A percentile compares a stretch with the other conserved stretches of the same genome.
These are phyloP conservation scores for Hypoxylon sp. DNA, from an alignment of 2,329 filamentous ascomycete species.

Conservation along the genomic window DNA sequence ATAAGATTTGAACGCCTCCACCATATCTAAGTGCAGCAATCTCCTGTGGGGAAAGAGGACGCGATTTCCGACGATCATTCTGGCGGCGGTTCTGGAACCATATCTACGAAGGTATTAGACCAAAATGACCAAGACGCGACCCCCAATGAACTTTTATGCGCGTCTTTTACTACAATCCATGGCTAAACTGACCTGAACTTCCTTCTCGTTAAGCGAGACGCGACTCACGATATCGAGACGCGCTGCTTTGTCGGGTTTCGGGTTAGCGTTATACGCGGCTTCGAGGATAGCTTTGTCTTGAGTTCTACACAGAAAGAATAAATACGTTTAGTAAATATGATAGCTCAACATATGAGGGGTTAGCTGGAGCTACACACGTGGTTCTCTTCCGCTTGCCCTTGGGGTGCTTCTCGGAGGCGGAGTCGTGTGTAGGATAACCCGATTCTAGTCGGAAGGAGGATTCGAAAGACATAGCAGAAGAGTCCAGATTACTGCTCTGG, in stretches of 20 bases:
- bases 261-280: slow-evolving; percentile 84
- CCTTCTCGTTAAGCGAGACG: slow-evolving; percentile 92
- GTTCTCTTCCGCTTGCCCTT: slow-evolving; percentile 75
- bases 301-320: slow-evolving; percentile 67
- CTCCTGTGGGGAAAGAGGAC: slow-evolving; percentile 84
- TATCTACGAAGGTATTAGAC: slow-evolving; percentile 72
- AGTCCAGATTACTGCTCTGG: slow-evolving; percentile 52
- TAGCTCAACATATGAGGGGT: slow-evolving; percentile 9
- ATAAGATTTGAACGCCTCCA: slow-evolving; percentile 65
- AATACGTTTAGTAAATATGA: slow-evolving; percentile 24
- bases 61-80: slow-evolving; percentile 90
- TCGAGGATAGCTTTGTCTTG: slow-evolving; percentile 93
- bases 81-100: slow-evolving; percentile 98
- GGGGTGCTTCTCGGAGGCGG: slow-evolving; percentile 62
- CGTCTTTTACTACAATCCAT: slow-evolving; percentile 18
- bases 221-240: slow-evolving; percentile 87
- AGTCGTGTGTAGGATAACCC: slow-evolving; percentile 50
- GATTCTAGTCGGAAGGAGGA: slow-evolving; percentile 55
- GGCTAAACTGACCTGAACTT: slow-evolving; percentile 83
- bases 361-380: slow-evolving; percentile 65
- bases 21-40: slow-evolving; percentile 74
- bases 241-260: slow-evolving; percentile 92
- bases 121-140: slow-evolving; percentile 26
- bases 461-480: slow-evolving; percentile 54
- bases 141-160: neutral